Evolutionary conservation across 192 early-diverging fungal species (phyloP).

Genomic region (Coemansia sp.): DNA sequence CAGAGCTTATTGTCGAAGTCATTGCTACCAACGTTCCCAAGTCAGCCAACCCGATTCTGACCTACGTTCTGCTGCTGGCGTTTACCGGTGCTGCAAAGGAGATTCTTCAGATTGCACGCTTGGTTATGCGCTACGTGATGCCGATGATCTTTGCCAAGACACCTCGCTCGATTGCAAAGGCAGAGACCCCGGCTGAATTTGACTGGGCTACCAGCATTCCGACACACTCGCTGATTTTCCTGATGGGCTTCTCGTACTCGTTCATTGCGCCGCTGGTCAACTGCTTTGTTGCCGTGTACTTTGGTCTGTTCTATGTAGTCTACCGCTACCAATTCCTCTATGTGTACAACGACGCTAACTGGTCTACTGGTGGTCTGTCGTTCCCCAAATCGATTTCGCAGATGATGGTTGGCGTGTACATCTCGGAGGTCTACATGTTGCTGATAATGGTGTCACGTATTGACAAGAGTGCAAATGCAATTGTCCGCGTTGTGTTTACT

Average conservation of each 20-base stretch:
- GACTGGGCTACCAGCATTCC: slow-evolving; percentile 70
- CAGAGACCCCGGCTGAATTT: slow-evolving; percentile 55
- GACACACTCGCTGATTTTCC: slow-evolving; percentile 67
- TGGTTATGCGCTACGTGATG: slow-evolving; percentile 63
- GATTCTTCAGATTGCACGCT: slow-evolving; percentile 65
- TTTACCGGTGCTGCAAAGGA: slow-evolving; percentile 68
- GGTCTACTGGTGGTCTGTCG: slow-evolving; percentile 65
- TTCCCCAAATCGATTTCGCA: slow-evolving; percentile 66
- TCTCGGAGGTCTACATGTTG: slow-evolving; percentile 74
- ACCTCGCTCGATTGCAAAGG: slow-evolving; percentile 64
- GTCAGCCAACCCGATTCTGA: slow-evolving; percentile 78
- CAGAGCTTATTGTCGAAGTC: slow-evolving; percentile 42
- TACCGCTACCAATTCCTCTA: slow-evolving; percentile 85
- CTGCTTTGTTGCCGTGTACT: slow-evolving; percentile 77
- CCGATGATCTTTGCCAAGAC: slow-evolving; percentile 65
- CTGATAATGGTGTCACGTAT: slow-evolving; percentile 68
- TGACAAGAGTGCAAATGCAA: slow-evolving; percentile 44
- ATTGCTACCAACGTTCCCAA: slow-evolving; percentile 66
- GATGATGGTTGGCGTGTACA: slow-evolving; percentile 69
- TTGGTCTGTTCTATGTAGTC: slow-evolving; percentile 70
- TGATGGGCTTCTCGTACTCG: slow-evolving; percentile 76
- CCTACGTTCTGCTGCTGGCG: slow-evolving; percentile 77
- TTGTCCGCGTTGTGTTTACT: slow-evolving; percentile 52
- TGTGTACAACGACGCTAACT: slow-evolving; percentile 61
- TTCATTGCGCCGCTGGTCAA: slow-evolving; percentile 79